These are phyloP conservation scores for Erodium moschatum DNA, from an alignment of 441 rosid species.

Conservation along the genomic window DNA sequence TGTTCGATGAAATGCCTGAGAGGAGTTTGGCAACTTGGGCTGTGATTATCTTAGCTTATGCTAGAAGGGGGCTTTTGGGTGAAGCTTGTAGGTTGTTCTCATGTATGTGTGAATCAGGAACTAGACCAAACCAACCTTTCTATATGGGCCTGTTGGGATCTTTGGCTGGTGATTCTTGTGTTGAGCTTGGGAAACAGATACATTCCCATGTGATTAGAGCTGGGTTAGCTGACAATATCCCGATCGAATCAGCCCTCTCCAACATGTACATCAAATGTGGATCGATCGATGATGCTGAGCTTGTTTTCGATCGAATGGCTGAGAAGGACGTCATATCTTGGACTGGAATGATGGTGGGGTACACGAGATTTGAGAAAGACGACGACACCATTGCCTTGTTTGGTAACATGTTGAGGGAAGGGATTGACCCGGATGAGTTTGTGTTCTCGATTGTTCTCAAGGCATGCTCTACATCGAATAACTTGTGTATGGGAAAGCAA, in stretches of 20 bases:
- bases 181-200: slow-evolving; percentile 40
- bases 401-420: slow-evolving; percentile 33
- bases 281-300: slow-evolving; percentile 39
- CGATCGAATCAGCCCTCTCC: slow-evolving; percentile 30
- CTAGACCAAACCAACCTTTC: slow-evolving; percentile 30
- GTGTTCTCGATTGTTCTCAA: slow-evolving; percentile 51
- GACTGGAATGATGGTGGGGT: slow-evolving; percentile 53
- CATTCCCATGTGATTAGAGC: slow-evolving; percentile 39
- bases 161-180: slow-evolving; percentile 28
- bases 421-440: slow-evolving; percentile 42
- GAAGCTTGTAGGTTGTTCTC: slow-evolving; percentile 37
- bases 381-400: slow-evolving; percentile 34
- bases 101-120: slow-evolving; percentile 32
- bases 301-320: slow-evolving; percentile 34
- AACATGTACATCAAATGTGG: slow-evolving; percentile 56
- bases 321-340: slow-evolving; percentile 39
- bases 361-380: slow-evolving; percentile 32
- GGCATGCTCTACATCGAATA: slow-evolving; percentile 43
- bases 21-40: slow-evolving; percentile 36
- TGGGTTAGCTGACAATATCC: slow-evolving; percentile 30
- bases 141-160: slow-evolving; percentile 38
- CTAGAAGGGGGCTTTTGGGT: slow-evolving; percentile 24
- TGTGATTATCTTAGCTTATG: slow-evolving; percentile 47
- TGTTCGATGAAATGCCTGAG: slow-evolving; percentile 56
- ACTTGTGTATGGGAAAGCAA: slow-evolving; percentile 39